phyloP scores from a whole-genome alignment of 306 rosid genomes.

The Potentilla sterilis region DNA sequence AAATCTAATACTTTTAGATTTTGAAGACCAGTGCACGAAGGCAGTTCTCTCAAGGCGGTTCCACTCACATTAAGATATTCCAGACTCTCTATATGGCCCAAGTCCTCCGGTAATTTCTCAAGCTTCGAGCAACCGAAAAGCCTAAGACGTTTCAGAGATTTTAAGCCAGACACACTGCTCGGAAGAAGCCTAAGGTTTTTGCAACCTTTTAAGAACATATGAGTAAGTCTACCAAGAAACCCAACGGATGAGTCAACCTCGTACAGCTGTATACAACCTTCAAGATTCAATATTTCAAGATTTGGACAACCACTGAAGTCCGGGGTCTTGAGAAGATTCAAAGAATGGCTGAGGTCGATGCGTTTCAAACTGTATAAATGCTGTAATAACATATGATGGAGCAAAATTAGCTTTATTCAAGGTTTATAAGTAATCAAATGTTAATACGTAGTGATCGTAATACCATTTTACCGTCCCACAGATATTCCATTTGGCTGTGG shows the following conservation, averaged over 20 bases:
- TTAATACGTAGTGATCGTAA: background rate
- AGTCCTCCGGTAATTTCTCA: background rate
- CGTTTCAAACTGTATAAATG: background rate
- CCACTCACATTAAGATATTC: background rate
- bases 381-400: background rate
- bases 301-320: background rate
- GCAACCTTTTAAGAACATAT: background rate
- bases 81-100: too few relatives aligned
- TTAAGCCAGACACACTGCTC: background rate
- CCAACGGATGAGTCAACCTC: background rate
- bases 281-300: background rate
- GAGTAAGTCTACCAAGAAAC: background rate
- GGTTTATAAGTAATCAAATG: background rate
- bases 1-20: too few relatives aligned
- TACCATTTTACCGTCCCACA: background rate
- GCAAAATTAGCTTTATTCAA: background rate
- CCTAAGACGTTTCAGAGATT: background rate
- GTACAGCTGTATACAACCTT: background rate
- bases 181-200: background rate
- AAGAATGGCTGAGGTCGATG: background rate
- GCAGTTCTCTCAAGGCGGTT: background rate
- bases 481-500: background rate
- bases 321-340: background rate
- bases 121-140: background rate
- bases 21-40: background rate